Conservation (phyloP, 2,329 filamentous ascomycete species). For the Tympanopsis confertula region DNA sequence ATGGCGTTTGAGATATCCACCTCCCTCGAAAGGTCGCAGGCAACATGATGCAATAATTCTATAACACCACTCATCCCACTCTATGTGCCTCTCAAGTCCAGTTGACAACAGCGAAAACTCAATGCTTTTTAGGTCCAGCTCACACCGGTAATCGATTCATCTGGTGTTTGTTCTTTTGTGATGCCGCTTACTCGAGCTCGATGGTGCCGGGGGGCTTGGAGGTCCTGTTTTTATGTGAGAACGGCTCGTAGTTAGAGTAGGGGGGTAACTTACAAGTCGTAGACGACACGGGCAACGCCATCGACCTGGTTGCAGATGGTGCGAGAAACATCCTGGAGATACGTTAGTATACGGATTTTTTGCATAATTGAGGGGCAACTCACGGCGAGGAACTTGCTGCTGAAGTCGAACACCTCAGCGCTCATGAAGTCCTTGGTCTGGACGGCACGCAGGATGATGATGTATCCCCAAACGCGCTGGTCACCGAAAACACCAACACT, state of each 20-base stretch:
- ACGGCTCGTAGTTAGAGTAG: not conserved
- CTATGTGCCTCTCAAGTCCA: no score
- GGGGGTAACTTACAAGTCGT: constrained; percentile 30
- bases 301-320: constrained; percentile 68
- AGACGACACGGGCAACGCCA: constrained; percentile 60
- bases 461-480: constrained; percentile 41
- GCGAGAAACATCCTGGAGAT: constrained; percentile 53
- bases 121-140: no score
- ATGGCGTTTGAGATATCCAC: no score
- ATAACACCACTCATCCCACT: no score
- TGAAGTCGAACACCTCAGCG: constrained; percentile 57
- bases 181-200: constrained; percentile 56
- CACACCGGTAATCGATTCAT: no score
- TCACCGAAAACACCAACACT: constrained; percentile 43
- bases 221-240: constrained; percentile 29
- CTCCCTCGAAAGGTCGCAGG: no score
- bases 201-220: constrained; percentile 63
- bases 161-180: no score
- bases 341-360: constrained; percentile 22
- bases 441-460: constrained; percentile 29
- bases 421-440: constrained; percentile 59
- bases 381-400: constrained; percentile 32
- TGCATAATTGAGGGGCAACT: constrained; percentile 7
- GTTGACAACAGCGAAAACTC: no score
- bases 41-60: no score